Percentiles rank a stretch among this genome's conserved stretches.
Conservation (phyloP, 352 stramenopile species). For the Thalassiosira hispida region DNA sequence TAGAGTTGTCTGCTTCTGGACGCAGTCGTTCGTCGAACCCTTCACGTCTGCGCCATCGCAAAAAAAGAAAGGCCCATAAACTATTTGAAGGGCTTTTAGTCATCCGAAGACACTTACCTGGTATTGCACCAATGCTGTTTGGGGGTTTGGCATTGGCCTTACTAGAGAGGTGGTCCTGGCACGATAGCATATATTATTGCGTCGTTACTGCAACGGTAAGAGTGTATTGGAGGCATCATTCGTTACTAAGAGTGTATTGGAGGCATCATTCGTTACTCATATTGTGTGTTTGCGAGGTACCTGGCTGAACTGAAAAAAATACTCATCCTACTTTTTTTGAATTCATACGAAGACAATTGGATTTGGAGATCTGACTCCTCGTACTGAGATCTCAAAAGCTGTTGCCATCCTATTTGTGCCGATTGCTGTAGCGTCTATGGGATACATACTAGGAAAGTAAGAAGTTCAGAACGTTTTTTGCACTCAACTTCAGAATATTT, state of each 20-base stretch:
- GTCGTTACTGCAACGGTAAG: conserved; percentile 65
- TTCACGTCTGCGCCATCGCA: too few species aligned
- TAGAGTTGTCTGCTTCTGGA: too few species aligned
- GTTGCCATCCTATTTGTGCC: conserved; percentile 89
- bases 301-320: neutral
- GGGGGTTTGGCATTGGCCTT: conserved; percentile 49
- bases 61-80: conserved; percentile 13
- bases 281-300: too few species aligned
- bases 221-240: neutral
- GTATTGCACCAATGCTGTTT: conserved; percentile 40
- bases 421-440: conserved; percentile 67
- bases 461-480: neutral
- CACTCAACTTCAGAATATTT: neutral
- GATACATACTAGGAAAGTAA: conserved; percentile 67
- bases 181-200: conserved; percentile 74
- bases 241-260: neutral
- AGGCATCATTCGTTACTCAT: neutral
- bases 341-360: conserved; percentile 57
- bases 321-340: neutral
- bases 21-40: neutral
- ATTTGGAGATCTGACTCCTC: conserved; percentile 72
- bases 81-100: neutral
- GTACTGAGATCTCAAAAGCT: conserved; percentile 45
- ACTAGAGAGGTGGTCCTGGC: conserved; percentile 65
- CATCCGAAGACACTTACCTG: conserved; percentile 23